Evolutionary conservation across 352 stramenopile genomes (phyloP).

Genomic region (Globisporangium yorkense): DNA sequence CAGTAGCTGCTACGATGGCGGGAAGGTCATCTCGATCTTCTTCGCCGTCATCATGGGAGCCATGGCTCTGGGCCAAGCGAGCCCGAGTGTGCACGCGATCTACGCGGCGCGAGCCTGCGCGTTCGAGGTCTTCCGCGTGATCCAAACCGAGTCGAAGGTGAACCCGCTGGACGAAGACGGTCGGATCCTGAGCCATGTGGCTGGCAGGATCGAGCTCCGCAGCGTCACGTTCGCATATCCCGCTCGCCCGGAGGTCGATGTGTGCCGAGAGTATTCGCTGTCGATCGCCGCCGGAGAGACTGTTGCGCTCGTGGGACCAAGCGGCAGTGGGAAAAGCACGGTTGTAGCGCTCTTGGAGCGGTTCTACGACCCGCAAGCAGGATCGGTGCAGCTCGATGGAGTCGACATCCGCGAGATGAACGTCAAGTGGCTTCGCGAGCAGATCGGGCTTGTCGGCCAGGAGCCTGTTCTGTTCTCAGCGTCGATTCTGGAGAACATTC

Average conservation of each 20-base stretch:
- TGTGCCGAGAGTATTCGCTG: constrained; percentile 53
- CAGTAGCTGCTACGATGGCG: constrained; percentile 49
- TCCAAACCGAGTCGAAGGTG: constrained; percentile 51
- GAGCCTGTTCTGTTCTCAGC: constrained; percentile 26
- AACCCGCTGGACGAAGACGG: constrained; percentile 31
- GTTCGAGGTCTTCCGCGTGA: constrained; percentile 57
- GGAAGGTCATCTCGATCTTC: constrained; percentile 61
- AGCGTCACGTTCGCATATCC: constrained; percentile 78
- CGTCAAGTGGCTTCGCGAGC: constrained; percentile 67
- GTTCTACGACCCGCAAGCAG: constrained; percentile 26
- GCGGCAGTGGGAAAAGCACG: constrained; percentile 5
- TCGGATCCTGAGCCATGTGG: constrained; percentile 17
- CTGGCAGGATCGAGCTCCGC: constrained; percentile 68
- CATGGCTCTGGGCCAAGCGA: constrained; percentile 65
- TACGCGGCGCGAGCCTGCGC: constrained; percentile 41
- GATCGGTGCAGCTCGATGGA: constrained; percentile 34
- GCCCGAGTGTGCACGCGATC: constrained; percentile 51
- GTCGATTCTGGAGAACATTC: constrained; percentile 75
- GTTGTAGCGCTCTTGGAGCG: constrained; percentile 3
- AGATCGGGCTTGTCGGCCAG: constrained; percentile 90
- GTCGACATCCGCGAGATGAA: constrained; percentile 56
- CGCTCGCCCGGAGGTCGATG: constrained; percentile 43
- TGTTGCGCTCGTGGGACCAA: constrained; percentile 16
- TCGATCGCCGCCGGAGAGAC: constrained; percentile 58
- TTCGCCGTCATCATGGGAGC: constrained; percentile 64